phyloP scores from a whole-genome alignment of 176 grass and related monocot species.

The bread wheat (Triticum aestivum) region IWGSC_CS_RefSeq_v2.1 NC_057805.1:491760621-491761120 shows the following conservation, averaged over 20 bases:
- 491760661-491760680: constrained; percentile 71
- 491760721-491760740: constrained; percentile 71
- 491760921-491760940: constrained; percentile 45
- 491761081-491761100: constrained; percentile 54
- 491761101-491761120: constrained; percentile 49
- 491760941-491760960: constrained; percentile 43
- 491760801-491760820: constrained; percentile 77
- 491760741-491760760: constrained; percentile 66
- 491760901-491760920: constrained; percentile 37
- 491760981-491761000: constrained; percentile 64
- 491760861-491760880: constrained; percentile 22
- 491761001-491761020: constrained; percentile 27
- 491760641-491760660: constrained; percentile 82
- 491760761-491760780: constrained; percentile 83
- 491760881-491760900: constrained; percentile 36
- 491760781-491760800: constrained; percentile 82
- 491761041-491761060: constrained; percentile 62
- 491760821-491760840: constrained; percentile 41
- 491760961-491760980: constrained; percentile 90
- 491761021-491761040: constrained; percentile 35
- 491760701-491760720: constrained; percentile 77
- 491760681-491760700: constrained; percentile 42
- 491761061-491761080: constrained; percentile 92
- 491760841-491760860: constrained; percentile 32
- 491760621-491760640: constrained; percentile 3